Percentiles rank a stretch among this genome's conserved stretches.
Evolutionary conservation across 176 grass and related monocot species (phyloP).

Genomic region (Eleusine coracana): DNA sequence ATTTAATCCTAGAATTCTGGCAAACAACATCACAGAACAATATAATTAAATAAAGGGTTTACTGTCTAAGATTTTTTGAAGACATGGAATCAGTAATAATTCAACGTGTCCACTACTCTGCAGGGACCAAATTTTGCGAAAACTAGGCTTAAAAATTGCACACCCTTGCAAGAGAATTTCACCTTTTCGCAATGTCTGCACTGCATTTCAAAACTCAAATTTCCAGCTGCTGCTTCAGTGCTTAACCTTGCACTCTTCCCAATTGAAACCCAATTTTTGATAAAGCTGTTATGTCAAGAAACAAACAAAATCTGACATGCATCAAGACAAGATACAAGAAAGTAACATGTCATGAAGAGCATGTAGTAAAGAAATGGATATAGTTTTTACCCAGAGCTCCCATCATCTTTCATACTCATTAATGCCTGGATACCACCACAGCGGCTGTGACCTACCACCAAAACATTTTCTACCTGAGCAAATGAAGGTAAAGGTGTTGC

Average conservation of each 20-base stretch:
- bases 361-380: slow-evolving; percentile 14
- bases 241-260: slow-evolving; percentile 85
- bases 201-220: slow-evolving; percentile 78
- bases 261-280: slow-evolving; percentile 81
- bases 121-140: neutral
- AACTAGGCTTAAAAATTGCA: neutral
- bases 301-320: slow-evolving; percentile 31
- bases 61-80: neutral
- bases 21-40: slow-evolving; percentile 32
- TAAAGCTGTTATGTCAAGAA: slow-evolving; percentile 64
- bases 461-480: slow-evolving; percentile 70
- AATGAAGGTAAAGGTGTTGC: slow-evolving; percentile 32
- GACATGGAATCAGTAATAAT: neutral
- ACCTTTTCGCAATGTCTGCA: slow-evolving; percentile 98
- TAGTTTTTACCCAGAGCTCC: slow-evolving; percentile 57
- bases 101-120: neutral
- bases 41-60: neutral
- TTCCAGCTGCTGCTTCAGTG: slow-evolving; percentile 91
- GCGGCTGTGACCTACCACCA: slow-evolving; percentile 90
- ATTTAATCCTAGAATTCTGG: neutral
- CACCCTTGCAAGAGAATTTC: slow-evolving; percentile 6
- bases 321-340: slow-evolving; percentile 12
- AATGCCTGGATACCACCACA: slow-evolving; percentile 95
- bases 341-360: neutral
- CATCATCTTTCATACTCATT: slow-evolving; percentile 81